Evolutionary conservation across 192 early-diverging fungal species (phyloP), one percentile per base, ranked within the genome.

Genomic region (Piromyces sp.): DNA sequence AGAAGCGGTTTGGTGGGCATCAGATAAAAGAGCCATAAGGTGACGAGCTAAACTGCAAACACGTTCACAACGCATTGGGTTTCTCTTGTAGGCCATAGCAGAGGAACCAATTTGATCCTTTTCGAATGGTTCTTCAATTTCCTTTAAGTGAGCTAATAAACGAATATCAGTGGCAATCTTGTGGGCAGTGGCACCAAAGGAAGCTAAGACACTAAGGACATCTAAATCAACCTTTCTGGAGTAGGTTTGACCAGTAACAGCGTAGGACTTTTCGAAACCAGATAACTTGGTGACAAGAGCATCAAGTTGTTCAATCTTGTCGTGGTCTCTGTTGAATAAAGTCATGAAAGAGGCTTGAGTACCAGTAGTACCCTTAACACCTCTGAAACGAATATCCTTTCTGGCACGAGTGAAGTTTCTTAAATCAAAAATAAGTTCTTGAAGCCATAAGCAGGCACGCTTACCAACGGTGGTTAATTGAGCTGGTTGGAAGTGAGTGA

Each of bases 11-110:
- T 94, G 91, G 80, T 94, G 87, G 30, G 95, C 92, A 87, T 99
- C 93, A 84, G 93, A n/a, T 51, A 93, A 89, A 14, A 99, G 90
- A 16, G 94, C 89, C 93, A 96, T 96, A 83, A 99, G 90, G 86
- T 99, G 97, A 81, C 97, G 95, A 9, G 95, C 87, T 81, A 99
- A 89, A 80, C 95, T 94, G 89, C 97, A 99, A 26, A 97, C 95
- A 84, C 97, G 94, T 86, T 99, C 97, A 84, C 93, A 96, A 40
- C 96, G 93, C 97, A 99, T 99, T 30, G 97, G 97, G 91, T 99
- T 99, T 83, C 97, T 94, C 94, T 99, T 99, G 90, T 99, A 99
- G 82, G 97, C 97, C 97, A 99, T 99, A 82, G 97, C 97, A 30
- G 95, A 96, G 30, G 93, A 95, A 13, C 97, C 83, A 82, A 99